Conservation (phyloP, 1,139 yeast species). For the Suhomyces bokatorum region DNA sequence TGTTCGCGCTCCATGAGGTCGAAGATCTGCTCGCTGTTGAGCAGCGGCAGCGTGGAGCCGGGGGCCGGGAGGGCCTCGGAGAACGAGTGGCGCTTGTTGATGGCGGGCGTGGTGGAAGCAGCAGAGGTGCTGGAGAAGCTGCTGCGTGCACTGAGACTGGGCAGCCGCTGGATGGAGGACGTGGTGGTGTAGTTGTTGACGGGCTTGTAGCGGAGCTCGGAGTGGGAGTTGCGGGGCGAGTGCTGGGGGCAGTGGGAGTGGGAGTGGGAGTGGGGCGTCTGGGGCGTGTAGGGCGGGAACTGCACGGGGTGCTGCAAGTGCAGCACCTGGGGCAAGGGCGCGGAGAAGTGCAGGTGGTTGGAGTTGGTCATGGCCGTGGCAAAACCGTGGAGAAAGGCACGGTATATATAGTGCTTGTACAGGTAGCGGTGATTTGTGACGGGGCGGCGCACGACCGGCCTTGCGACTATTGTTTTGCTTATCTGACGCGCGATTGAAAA, state of each 20-base stretch:
- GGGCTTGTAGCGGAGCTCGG: constrained; percentile 8
- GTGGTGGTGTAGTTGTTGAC: constrained; percentile 15
- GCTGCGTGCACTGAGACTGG: constrained; percentile 14
- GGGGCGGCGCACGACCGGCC: constrained; percentile 1
- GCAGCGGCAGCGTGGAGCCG: constrained; percentile 3
- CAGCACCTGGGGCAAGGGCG: constrained; percentile 4
- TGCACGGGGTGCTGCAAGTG: constrained; percentile 4
- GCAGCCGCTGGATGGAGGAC: constrained; percentile 15
- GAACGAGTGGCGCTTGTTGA: constrained; percentile 13
- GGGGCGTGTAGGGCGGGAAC: constrained; percentile 1
- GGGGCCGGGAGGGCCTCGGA: constrained; percentile 8
- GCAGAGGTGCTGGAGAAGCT: constrained; percentile 9
- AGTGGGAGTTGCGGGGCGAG: constrained; percentile 11
- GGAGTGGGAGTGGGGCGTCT: background rate
- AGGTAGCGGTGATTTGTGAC: too few relatives aligned
- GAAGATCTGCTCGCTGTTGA: constrained; percentile 44
- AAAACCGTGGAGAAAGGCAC: background rate
- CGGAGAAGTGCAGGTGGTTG: background rate
- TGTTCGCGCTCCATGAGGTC: constrained; percentile 70
- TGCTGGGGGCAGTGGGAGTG: constrained; percentile 2
- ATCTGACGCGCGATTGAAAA: constrained; percentile 4
- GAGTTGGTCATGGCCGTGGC: constrained; percentile 4
- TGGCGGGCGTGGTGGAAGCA: constrained; percentile 6
- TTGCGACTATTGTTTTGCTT: background rate
- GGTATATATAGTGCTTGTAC: background rate